Evolutionary conservation across 345 rosid species (phyloP), one percentile per base, ranked within the genome.

Genomic region (Odontarrhena argentea): DNA sequence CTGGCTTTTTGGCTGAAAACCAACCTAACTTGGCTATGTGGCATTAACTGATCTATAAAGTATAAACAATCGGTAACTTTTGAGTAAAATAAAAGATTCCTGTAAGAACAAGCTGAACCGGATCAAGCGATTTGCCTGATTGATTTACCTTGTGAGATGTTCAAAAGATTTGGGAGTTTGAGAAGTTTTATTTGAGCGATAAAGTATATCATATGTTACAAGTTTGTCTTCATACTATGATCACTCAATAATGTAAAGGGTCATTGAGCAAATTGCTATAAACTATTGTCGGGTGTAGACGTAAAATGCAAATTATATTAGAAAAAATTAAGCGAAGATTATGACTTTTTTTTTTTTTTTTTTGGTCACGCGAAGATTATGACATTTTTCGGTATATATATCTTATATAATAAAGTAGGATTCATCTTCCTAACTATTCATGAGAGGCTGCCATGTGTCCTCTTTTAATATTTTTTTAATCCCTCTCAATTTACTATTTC

Each of bases 311-410:
- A 49, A 11, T 18, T 41, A 40, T 40, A 40, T 24, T 32, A 36
- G 24, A 8, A 28, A 41, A 59, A 25, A 34, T 49, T 30, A 49
- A 40, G 30, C 22, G 48, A 68, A 38, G 43, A 68, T 28, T 30
- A 15, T 49, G 52, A 59, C 58, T 32, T 8, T 50, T 26, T 40
- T 40, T 18, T 18, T 18, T 18, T 18, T 18, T 18, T 18, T 18
- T 18, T 18, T 18, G 22, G 22, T 18, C 22, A 18, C 22, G 30
- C 22, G 48, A 68, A 38, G 43, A 68, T 28, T 30, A 15, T 49
- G 52, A 59, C 58, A 41, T 8, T 50, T 26, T 40, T 40, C 3
- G 15, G 38, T n/a, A 34, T 51, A 11, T 5, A 30, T n/a, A 34
- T 51, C 8, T 5, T n/a, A 60, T n/a, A n/a, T n/a, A n/a, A n/a